Evolutionary conservation across 176 grass and related monocot genomes (phyloP).

Genomic region (Triticum dicoccoides): DNA sequence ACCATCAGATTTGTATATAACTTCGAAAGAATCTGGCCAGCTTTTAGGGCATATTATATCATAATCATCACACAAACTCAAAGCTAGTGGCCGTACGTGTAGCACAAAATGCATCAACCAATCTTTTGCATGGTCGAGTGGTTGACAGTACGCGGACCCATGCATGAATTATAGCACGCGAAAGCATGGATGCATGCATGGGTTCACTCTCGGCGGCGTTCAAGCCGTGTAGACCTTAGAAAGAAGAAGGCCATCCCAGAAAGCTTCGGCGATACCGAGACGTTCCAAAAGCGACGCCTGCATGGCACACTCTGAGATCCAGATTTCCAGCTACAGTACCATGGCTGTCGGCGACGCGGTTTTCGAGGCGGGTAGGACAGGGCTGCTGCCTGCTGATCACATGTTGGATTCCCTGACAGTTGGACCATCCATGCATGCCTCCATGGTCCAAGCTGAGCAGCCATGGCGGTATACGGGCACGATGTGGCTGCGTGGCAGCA

Average conservation of each 20-base stretch:
- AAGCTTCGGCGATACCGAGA: neutral
- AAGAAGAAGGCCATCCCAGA: neutral
- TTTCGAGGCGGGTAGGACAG: neutral
- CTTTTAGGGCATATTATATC: slow-evolving; percentile 20
- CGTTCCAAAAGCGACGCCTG: slow-evolving; percentile 8
- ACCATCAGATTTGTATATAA: slow-evolving; percentile 38
- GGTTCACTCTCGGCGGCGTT: too few relatives aligned
- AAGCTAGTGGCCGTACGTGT: too few relatives aligned
- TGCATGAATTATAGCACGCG: too few relatives aligned
- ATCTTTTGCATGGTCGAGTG: too few relatives aligned
- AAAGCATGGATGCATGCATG: too few relatives aligned
- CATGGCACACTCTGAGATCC: neutral
- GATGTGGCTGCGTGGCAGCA: neutral
- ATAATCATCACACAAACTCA: too few relatives aligned
- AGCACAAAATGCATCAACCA: too few relatives aligned
- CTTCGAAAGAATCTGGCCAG: slow-evolving; percentile 34
- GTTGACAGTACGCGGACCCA: too few relatives aligned
- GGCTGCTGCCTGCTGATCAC: neutral
- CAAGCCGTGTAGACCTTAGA: neutral
- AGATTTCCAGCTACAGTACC: neutral
- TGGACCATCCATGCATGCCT: neutral
- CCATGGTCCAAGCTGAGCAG: neutral
- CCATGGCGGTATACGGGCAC: neutral
- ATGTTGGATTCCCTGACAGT: slow-evolving; percentile 30
- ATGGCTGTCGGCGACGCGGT: neutral